phyloP scores from a whole-genome alignment of 2,329 filamentous ascomycete species.

The Hypoxylon sp. region DNA sequence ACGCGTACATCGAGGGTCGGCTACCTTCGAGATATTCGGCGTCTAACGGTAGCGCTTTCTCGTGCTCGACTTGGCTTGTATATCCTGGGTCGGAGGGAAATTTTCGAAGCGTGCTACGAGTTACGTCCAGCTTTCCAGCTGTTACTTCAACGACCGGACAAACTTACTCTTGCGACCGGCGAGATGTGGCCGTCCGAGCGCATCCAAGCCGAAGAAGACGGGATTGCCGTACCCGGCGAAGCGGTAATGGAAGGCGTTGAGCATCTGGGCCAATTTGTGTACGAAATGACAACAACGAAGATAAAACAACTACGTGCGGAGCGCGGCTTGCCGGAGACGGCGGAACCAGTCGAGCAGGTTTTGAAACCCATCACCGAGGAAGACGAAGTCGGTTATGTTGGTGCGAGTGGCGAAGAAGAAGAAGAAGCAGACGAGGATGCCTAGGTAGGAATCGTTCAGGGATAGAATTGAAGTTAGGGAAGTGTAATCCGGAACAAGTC shows the following conservation, averaged over 20 bases:
- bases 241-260: constrained; percentile 91
- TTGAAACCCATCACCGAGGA: constrained; percentile 54
- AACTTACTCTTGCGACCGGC: constrained; percentile 83
- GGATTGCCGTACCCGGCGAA: constrained; percentile 67
- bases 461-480: constrained; percentile 32
- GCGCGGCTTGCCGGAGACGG: constrained; percentile 51
- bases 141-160: constrained; percentile 83
- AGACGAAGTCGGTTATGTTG: constrained; percentile 50
- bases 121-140: constrained; percentile 87
- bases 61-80: constrained; percentile 93
- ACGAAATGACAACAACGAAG: constrained; percentile 86
- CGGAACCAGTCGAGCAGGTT: constrained; percentile 35
- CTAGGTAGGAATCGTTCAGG: constrained; percentile 16
- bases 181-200: constrained; percentile 86
- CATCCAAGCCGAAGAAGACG: constrained; percentile 61
- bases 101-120: constrained; percentile 92
- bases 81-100: constrained; percentile 86
- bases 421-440: constrained; percentile 47
- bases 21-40: constrained; percentile 92
- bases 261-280: constrained; percentile 96
- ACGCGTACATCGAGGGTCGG: constrained; percentile 90
- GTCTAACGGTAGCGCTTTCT: constrained; percentile 93
- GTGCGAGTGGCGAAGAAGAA: constrained; percentile 48
- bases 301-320: constrained; percentile 65
- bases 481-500: constrained; percentile 22